These are phyloP conservation scores for Exophiala spinifera DNA, from an alignment of 2,329 filamentous ascomycete genomes.

Conservation along the genomic window DNA sequence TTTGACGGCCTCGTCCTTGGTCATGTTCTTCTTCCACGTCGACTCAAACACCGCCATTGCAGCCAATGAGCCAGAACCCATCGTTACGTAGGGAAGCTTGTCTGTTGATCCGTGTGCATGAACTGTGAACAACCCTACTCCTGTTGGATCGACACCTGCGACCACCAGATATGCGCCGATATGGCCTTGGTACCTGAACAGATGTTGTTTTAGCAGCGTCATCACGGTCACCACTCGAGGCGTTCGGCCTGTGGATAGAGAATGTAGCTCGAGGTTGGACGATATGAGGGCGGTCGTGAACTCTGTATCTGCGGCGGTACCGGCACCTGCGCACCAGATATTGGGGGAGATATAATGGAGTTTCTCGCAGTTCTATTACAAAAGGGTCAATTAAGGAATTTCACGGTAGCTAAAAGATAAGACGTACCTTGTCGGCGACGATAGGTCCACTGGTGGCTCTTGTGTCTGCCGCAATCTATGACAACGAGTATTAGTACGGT, in stretches of 20 bases:
- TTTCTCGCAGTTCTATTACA: conserved; percentile 87
- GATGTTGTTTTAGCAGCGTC: conserved; percentile 99
- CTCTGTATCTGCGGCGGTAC: conserved; percentile 96
- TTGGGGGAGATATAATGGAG: conserved; percentile 97
- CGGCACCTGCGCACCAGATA: conserved; percentile 98
- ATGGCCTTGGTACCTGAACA: conserved; percentile 96
- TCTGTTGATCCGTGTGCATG: conserved; percentile 98
- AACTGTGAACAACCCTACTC: conserved; percentile 92
- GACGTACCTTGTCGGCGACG: conserved; percentile 85
- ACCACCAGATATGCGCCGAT: conserved; percentile 98
- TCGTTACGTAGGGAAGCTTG: conserved; percentile 98
- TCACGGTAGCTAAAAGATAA: background rate
- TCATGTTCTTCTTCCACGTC: conserved; percentile 79
- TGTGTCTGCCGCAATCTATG: conserved; percentile 92
- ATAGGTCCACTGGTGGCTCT: conserved; percentile 96
- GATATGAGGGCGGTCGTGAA: conserved; percentile 99
- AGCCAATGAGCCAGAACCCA: conserved; percentile 92
- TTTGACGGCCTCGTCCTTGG: conserved; percentile 75
- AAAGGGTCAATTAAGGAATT: background rate
- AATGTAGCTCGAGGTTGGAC: conserved; percentile 95
- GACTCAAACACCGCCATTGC: conserved; percentile 99
- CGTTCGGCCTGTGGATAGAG: conserved; percentile 92
- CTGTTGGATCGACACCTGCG: conserved; percentile 92
- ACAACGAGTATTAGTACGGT: conserved; percentile 27
- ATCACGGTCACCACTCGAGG: conserved; percentile 98